Conservation (phyloP, 441 rosid genomes). For the Geranium incanum region DNA sequence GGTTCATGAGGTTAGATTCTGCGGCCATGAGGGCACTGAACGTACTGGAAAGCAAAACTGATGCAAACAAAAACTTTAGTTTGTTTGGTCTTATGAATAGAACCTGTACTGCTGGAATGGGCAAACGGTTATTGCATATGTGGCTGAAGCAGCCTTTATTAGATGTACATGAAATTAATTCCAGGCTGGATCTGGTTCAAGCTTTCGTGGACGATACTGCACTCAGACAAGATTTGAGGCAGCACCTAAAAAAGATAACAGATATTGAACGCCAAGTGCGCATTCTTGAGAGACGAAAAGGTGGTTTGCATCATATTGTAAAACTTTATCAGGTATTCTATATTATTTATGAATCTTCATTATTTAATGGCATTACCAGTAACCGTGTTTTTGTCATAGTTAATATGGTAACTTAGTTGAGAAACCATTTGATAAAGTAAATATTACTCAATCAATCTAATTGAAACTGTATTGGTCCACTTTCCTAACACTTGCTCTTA, state of each 20-base stretch:
- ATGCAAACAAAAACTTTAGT: constrained; percentile 93
- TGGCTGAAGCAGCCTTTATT: constrained; percentile 95
- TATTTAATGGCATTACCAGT: not conserved
- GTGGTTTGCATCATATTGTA: constrained; percentile 79
- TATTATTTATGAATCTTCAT: not conserved
- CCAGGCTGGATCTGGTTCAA: constrained; percentile 81
- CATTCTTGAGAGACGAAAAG: constrained; percentile 62
- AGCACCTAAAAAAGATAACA: constrained; percentile 83
- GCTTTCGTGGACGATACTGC: constrained; percentile 87
- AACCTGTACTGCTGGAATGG: constrained; percentile 98
- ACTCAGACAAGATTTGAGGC: constrained; percentile 85
- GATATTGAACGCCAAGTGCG: constrained; percentile 71
- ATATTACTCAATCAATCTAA: not conserved
- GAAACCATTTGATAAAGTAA: not conserved
- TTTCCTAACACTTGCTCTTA: constrained; percentile 1
- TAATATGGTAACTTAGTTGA: not conserved
- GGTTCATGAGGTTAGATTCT: constrained; percentile 87
- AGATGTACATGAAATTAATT: constrained; percentile 63
- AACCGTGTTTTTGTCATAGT: not conserved
- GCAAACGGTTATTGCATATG: constrained; percentile 81
- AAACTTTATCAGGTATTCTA: constrained; percentile 78
- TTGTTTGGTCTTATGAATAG: constrained; percentile 96
- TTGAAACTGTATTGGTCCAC: not conserved
- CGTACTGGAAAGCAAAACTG: constrained; percentile 92
- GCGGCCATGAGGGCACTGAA: constrained; percentile 93